phyloP scores from a whole-genome alignment of 345 rosid species.

The Raphanus raphanistrum region DNA sequence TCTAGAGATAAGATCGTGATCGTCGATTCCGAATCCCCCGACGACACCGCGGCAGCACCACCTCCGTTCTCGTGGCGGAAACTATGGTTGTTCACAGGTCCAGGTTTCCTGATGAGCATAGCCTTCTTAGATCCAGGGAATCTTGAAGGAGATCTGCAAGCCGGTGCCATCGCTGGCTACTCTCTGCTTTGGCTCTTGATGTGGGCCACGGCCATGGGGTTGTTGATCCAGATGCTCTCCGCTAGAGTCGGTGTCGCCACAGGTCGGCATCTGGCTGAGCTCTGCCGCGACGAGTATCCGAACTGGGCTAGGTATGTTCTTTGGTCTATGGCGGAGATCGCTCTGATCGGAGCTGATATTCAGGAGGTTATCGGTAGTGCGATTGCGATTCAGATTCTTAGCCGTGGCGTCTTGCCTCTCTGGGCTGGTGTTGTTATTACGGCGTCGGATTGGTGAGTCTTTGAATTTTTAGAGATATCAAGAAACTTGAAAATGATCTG shows the following conservation, averaged over 20 bases:
- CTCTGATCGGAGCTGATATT: constrained; percentile 90
- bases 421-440: constrained; percentile 95
- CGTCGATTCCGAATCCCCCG: constrained; percentile 40
- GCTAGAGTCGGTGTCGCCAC: constrained; percentile 91
- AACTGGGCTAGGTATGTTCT: constrained; percentile 75
- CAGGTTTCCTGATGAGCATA: constrained; percentile 94
- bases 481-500: too few species aligned
- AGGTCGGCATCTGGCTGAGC: constrained; percentile 88
- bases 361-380: constrained; percentile 98
- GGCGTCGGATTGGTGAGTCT: constrained; percentile 74
- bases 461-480: not conserved
- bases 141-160: constrained; percentile 97
- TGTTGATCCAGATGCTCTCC: constrained; percentile 80
- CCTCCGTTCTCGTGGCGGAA: constrained; percentile 91
- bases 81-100: constrained; percentile 89
- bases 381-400: constrained; percentile 87
- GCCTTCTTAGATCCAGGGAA: constrained; percentile 96
- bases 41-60: constrained; percentile 7
- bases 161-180: constrained; percentile 92
- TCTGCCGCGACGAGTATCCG: constrained; percentile 87
- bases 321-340: constrained; percentile 95
- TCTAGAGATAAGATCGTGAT: constrained; percentile 62
- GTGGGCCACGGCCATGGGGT: constrained; percentile 92
- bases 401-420: constrained; percentile 74
- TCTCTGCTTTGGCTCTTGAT: constrained; percentile 80